Evolutionary conservation across 2,329 filamentous ascomycete genomes (phyloP).

Genomic region (Penicillium sp.): DNA sequence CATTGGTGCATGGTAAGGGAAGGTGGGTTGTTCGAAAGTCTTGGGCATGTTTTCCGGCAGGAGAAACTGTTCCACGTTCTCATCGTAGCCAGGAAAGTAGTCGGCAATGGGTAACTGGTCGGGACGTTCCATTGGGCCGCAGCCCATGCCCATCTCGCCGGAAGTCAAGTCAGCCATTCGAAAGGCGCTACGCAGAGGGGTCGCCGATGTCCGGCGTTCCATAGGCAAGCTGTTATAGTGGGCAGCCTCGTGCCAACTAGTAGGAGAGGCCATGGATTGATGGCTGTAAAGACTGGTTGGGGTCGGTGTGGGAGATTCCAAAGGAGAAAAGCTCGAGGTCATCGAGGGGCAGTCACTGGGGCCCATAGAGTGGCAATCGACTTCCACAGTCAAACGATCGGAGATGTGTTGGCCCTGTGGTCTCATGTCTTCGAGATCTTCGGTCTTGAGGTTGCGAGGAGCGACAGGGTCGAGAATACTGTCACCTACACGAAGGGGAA

Average conservation of each 20-base stretch:
- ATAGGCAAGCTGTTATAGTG: conserved; percentile 31
- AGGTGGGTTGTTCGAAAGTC: conserved; percentile 32
- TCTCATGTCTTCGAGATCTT: conserved; percentile 39
- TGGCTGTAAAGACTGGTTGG: conserved; percentile 42
- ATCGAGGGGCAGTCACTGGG: conserved; percentile 43
- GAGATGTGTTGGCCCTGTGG: conserved; percentile 36
- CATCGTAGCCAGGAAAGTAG: conserved; percentile 39
- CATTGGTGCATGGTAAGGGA: conserved; percentile 37
- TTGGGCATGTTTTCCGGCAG: conserved; percentile 38
- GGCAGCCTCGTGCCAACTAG: conserved; percentile 35
- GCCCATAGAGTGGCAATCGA: conserved; percentile 40
- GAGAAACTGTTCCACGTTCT: conserved; percentile 40
- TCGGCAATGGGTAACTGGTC: conserved; percentile 37
- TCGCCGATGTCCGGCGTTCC: conserved; percentile 27
- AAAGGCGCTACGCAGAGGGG: conserved; percentile 37
- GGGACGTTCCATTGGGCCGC: conserved; percentile 33
- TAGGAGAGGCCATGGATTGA: conserved; percentile 36
- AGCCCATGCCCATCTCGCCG: conserved; percentile 34
- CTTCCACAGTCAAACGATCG: conserved; percentile 39
- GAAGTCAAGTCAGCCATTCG: conserved; percentile 37
- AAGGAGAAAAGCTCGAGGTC: conserved; percentile 40
- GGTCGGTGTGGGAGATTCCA: conserved; percentile 42
- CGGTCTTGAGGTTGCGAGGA: conserved; percentile 28
- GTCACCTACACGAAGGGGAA: conserved; percentile 28
- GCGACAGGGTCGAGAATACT: conserved; percentile 27